phyloP scores from a whole-genome alignment of 768 basidiomycete genomes.

The Boletus tomentosulus region DNA sequence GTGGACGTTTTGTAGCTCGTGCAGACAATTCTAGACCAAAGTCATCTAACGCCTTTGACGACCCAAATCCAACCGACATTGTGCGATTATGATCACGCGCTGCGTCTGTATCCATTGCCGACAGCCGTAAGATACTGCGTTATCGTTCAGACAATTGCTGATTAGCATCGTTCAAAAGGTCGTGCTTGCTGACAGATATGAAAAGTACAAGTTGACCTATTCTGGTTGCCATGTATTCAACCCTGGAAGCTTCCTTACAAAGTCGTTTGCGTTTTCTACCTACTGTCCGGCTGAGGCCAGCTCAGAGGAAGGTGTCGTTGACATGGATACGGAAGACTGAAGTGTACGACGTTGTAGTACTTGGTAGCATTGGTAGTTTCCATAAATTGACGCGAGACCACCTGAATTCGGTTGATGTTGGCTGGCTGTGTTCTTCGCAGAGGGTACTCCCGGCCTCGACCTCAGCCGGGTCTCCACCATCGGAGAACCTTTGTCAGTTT shows the following conservation, averaged over 20 bases:
- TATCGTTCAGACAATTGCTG: conserved; percentile 1
- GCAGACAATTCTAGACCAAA: conserved; percentile 94
- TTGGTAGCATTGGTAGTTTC: background rate
- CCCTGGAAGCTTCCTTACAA: conserved; percentile 87
- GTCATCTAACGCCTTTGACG: conserved; percentile 87
- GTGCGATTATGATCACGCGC: conserved; percentile 86
- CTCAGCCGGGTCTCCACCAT: conserved; percentile 3
- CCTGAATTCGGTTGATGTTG: conserved; percentile 21
- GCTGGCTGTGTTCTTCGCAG: conserved; percentile 11
- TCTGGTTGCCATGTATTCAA: conserved; percentile 99
- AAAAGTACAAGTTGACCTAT: conserved; percentile 93
- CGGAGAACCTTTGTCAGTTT: conserved; percentile 24
- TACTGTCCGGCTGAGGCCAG: conserved; percentile 83
- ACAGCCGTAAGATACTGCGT: conserved; percentile 62
- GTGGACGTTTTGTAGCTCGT: conserved; percentile 59
- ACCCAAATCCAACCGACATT: conserved; percentile 81
- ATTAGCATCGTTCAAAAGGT: conserved; percentile 45
- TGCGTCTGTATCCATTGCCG: conserved; percentile 91
- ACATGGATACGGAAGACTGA: conserved; percentile 38
- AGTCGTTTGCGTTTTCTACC: conserved; percentile 80
- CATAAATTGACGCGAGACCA: background rate
- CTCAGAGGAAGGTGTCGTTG: conserved; percentile 70
- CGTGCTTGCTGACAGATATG: conserved; percentile 93
- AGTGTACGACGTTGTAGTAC: background rate
- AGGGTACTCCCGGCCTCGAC: conserved; percentile 3